These are phyloP conservation scores for Colletotrichum sp. DNA, from an alignment of 2,329 filamentous ascomycete genomes.

Conservation along the genomic window DNA sequence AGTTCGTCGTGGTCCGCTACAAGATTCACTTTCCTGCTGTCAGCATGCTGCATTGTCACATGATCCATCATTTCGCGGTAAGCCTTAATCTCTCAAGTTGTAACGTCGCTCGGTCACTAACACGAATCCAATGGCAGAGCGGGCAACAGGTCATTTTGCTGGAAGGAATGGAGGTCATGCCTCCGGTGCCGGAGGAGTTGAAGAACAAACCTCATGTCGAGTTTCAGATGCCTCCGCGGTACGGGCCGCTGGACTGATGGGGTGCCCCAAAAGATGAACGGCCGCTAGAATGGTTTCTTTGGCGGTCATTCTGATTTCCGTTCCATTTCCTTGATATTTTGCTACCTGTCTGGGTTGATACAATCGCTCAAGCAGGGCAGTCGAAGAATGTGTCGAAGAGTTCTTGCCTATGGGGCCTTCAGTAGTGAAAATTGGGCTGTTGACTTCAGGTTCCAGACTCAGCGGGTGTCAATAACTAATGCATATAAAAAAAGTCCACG, in stretches of 20 bases:
- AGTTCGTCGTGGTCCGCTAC: slow-evolving; percentile 1
- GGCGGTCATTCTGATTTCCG: fast-evolving
- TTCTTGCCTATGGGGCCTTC: fast-evolving
- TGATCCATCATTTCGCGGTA: slow-evolving; percentile 11
- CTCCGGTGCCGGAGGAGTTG: neutral
- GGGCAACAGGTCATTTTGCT: slow-evolving; percentile 1
- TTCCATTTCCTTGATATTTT: neutral
- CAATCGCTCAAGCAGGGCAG: fast-evolving
- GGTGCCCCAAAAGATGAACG: fast-evolving
- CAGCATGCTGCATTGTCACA: slow-evolving; percentile 14
- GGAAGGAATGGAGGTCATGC: slow-evolving; percentile 11
- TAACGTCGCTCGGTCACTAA: neutral
- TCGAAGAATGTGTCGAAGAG: fast-evolving
- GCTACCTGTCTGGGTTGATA: fast-evolving
- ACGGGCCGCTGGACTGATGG: neutral
- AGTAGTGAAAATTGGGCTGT: fast-evolving
- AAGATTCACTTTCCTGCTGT: neutral
- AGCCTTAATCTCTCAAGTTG: neutral
- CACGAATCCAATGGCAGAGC: neutral
- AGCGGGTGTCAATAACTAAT: fast-evolving
- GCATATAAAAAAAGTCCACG: fast-evolving
- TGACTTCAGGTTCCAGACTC: fast-evolving
- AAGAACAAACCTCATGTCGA: slow-evolving; percentile 6
- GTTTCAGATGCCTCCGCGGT: neutral
- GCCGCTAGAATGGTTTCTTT: neutral